Percentiles rank a stretch among this genome's conserved stretches.
phyloP scores from a whole-genome alignment of 345 rosid species.

The Moricandia moricandioides region DNA sequence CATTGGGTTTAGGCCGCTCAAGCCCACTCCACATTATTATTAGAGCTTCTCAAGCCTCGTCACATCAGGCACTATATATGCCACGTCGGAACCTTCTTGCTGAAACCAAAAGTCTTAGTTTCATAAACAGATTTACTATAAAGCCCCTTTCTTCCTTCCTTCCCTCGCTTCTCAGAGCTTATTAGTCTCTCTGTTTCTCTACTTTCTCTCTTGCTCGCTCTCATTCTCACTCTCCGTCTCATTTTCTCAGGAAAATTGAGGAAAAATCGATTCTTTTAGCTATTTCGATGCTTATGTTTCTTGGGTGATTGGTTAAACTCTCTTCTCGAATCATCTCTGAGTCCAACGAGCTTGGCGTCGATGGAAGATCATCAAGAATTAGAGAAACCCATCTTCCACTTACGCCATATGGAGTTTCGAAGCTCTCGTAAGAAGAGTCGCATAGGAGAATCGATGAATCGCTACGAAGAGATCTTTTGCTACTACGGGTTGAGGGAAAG shows the following conservation, averaged over 20 bases:
- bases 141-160: background rate
- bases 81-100: background rate
- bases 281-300: background rate
- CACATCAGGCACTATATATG: background rate
- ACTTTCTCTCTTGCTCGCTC: background rate
- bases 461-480: constrained; percentile 24
- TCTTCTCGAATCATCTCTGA: background rate
- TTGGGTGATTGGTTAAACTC: background rate
- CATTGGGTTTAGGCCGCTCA: background rate
- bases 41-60: too few relatives aligned
- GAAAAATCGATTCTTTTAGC: background rate
- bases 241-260: background rate
- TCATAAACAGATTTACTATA: background rate
- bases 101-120: background rate
- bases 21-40: background rate
- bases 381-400: constrained; percentile 1
- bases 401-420: background rate
- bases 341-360: background rate
- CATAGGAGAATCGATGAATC: constrained; percentile 17
- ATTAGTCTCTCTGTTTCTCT: constrained; percentile 8
- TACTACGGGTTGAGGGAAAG: constrained; percentile 26
- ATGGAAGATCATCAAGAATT: constrained; percentile 8
- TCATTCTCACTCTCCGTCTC: background rate
- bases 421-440: background rate
- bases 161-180: background rate